These are phyloP conservation scores for Chaetomium tenue DNA, from an alignment of 495 filamentous ascomycete genomes.

Conservation along the genomic window DNA sequence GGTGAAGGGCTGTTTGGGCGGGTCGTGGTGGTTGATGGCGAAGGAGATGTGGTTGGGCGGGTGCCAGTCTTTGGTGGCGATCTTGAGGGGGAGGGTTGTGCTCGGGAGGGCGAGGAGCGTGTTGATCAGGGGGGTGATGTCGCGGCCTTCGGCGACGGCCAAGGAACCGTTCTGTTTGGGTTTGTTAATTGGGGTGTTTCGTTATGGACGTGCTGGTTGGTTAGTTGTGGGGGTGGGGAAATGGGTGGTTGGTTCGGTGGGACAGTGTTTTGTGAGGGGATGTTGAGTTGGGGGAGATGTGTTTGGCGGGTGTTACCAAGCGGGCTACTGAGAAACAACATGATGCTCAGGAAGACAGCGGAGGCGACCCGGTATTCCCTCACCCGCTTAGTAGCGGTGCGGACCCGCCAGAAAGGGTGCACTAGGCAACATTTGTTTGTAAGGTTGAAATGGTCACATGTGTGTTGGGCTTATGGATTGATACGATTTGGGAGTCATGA, in stretches of 20 bases:
- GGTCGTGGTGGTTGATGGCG: conserved; percentile 68
- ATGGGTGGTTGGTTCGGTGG: not conserved
- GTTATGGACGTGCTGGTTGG: not conserved
- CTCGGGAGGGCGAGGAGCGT: conserved; percentile 62
- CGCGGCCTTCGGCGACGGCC: conserved; percentile 68
- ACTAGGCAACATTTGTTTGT: not conserved
- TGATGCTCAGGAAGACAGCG: not conserved
- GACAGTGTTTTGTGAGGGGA: not conserved
- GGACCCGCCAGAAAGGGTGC: not conserved
- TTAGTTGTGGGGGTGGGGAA: not conserved
- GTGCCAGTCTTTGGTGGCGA: conserved; percentile 91
- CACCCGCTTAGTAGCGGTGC: not conserved
- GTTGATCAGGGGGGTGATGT: conserved; percentile 70
- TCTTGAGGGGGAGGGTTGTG: conserved; percentile 59
- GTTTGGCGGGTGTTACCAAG: not conserved
- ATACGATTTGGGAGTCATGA: not conserved
- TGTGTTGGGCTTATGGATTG: not conserved
- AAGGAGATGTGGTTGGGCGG: conserved; percentile 86
- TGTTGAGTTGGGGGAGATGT: not conserved
- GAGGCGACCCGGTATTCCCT: no score
- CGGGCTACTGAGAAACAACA: not conserved
- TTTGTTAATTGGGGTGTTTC: conserved; percentile 32
- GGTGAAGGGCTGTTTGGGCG: conserved; percentile 61
- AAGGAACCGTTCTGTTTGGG: conserved; percentile 79
- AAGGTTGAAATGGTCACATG: not conserved